phyloP scores from a whole-genome alignment of 768 basidiomycete genomes.

The Pholiota conissans region DNA sequence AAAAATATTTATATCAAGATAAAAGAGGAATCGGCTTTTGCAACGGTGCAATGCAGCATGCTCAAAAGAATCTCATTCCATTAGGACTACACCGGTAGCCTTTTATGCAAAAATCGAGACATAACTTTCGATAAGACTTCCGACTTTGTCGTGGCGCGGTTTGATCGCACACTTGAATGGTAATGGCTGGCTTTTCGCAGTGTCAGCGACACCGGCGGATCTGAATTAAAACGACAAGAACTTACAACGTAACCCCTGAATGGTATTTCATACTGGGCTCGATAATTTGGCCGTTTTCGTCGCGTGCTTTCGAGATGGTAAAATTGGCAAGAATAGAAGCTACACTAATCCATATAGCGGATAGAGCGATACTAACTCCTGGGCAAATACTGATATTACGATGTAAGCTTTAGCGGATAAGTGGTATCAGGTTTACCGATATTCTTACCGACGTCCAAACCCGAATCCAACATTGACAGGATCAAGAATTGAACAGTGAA shows the following conservation, averaged over 20 bases:
- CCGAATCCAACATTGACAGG: slow-evolving; percentile 36
- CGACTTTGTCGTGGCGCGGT: slow-evolving; percentile 26
- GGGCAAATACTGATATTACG: slow-evolving; percentile 9
- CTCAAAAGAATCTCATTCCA: no score
- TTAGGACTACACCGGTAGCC: no score
- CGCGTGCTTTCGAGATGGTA: slow-evolving; percentile 26
- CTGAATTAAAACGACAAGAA: no score
- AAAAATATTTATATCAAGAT: no score
- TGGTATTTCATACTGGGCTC: slow-evolving; percentile 17
- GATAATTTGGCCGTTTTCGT: slow-evolving; percentile 21
- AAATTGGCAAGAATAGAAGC: slow-evolving; percentile 33
- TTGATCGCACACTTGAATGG: slow-evolving; percentile 30
- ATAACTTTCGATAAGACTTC: slow-evolving; percentile 10
- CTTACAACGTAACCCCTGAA: slow-evolving; percentile 20
- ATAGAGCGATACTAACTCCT: slow-evolving; percentile 27
- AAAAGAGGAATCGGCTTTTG: no score
- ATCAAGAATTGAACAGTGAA: slow-evolving; percentile 30
- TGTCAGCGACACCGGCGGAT: neutral
- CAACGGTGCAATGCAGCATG: no score
- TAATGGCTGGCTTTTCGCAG: slow-evolving; percentile 20
- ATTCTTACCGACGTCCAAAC: slow-evolving; percentile 35
- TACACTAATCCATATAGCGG: slow-evolving; percentile 23
- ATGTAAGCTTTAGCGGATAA: neutral
- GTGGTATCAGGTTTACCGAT: neutral
- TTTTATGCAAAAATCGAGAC: neutral